phyloP scores from a whole-genome alignment of 1,139 yeast genomes.

The Taiozyma onychis region DNA sequence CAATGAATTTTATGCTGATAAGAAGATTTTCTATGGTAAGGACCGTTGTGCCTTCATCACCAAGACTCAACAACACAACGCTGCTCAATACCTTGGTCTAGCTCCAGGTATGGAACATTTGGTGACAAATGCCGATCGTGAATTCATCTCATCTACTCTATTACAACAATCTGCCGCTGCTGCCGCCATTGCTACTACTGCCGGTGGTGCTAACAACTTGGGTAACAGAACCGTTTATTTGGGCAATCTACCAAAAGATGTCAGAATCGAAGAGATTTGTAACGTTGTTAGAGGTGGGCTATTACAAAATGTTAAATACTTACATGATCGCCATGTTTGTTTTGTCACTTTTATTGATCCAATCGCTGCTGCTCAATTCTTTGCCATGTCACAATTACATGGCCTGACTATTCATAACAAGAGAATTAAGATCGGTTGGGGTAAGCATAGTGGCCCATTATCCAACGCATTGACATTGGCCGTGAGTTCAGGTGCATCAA shows the following conservation, averaged over 20 bases:
- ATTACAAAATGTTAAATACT: constrained; percentile 64
- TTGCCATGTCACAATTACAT: constrained; percentile 79
- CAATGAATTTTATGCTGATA: constrained; percentile 51
- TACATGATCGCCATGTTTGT: constrained; percentile 86
- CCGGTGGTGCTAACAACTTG: constrained; percentile 72
- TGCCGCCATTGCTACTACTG: constrained; percentile 71
- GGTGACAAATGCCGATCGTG: constrained; percentile 75
- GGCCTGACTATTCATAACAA: constrained; percentile 78
- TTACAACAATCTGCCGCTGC: constrained; percentile 73
- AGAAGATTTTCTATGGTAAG: constrained; percentile 78
- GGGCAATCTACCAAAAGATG: constrained; percentile 81
- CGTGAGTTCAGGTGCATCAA: constrained; percentile 89
- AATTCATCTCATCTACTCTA: constrained; percentile 41
- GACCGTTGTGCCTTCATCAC: constrained; percentile 84
- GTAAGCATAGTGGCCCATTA: constrained; percentile 87
- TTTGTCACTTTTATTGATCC: constrained; percentile 91
- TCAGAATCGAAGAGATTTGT: constrained; percentile 88
- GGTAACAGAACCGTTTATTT: constrained; percentile 91
- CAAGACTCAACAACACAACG: constrained; percentile 93
- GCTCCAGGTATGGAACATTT: constrained; percentile 88
- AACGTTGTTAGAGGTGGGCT: constrained; percentile 92
- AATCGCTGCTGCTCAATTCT: constrained; percentile 89
- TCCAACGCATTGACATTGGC: constrained; percentile 77
- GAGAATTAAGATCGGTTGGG: constrained; percentile 91
- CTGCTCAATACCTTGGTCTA: constrained; percentile 89